Base-by-base conservation (phyloP, 2,329 filamentous ascomycete genomes). In the Fusarium sp. region DNA sequence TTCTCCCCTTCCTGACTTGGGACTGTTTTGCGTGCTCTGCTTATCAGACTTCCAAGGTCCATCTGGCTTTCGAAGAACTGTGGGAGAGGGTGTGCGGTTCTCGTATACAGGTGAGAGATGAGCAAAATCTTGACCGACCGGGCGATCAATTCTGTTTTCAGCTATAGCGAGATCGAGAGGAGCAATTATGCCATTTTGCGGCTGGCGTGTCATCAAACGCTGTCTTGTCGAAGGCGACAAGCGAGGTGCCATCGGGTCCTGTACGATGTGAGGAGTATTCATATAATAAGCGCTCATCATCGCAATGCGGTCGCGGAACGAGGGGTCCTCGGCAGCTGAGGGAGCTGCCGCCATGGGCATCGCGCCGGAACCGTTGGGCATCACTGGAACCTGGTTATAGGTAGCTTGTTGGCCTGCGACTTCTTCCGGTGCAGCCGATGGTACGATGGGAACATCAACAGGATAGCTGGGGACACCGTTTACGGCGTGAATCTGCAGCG, bases 101-200 rank as follows among this genome's bases (percentile, higher is more conserved):
- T 93, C 90, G 49, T 89, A 89, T 1, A 93, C 90, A 0, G 90
- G 90, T 0, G 90, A 93, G 3, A 93, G 79, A 64, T 82, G 82
- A 37, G 80, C 78, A 45, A 78, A 70, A 9, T 84, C 82, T 9
- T 65, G 57, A 13, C 66, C 66, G 19, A 68, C 49, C 9, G 77
- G 73, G 5, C 73, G 70, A 48, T 76, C 73, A 10, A 78, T 65
- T 19, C 76, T 74, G 17, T 76, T 75, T 29, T 80, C 79, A 4
- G 78, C 76, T 35, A 81, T 80, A 2, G 83, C 84, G 13, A 86
- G 77, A 65, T 87, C 84, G 15, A 86, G 73, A 7, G 84, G 82
- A 13, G 83, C 82, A 57, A 85, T 83, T 4, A 79, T 73, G 19
- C 79, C 79, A 55, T 76, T 82, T 38, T 81, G 80, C 21, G 77